Conservation (phyloP, 2,329 filamentous ascomycete genomes). For the Fusarium mundagurra region DNA sequence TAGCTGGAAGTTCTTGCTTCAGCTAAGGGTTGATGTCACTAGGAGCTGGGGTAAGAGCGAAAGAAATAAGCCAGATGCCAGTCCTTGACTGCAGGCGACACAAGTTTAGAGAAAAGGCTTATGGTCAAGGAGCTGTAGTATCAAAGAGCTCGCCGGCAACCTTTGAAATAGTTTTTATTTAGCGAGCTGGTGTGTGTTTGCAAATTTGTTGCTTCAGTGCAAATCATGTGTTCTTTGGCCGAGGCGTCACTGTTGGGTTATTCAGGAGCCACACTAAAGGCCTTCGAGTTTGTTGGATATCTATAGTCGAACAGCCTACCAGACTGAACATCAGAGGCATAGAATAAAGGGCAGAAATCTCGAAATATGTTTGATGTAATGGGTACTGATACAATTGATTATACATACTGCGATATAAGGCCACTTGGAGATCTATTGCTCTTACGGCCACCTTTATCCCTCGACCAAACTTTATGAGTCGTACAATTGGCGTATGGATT, state of each 20-base stretch:
- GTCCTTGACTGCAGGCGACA: background rate
- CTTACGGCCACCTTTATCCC: background rate
- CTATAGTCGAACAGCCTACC: background rate
- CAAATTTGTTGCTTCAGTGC: background rate
- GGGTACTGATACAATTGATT: slow-evolving; percentile 39
- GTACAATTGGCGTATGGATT: background rate
- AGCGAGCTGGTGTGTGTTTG: background rate
- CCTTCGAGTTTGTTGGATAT: background rate
- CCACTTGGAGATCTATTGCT: background rate
- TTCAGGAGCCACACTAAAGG: background rate
- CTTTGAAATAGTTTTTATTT: background rate
- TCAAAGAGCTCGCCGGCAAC: background rate
- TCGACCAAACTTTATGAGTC: background rate
- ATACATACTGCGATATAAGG: slow-evolving; percentile 34
- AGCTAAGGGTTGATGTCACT: background rate
- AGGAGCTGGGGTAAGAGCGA: background rate
- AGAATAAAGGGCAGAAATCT: background rate
- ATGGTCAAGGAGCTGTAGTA: background rate
- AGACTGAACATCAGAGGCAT: background rate
- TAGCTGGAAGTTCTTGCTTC: background rate
- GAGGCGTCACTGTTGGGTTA: background rate
- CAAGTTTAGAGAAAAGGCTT: background rate
- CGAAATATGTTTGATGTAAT: slow-evolving; percentile 11
- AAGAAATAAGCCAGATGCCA: background rate
- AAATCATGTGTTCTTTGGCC: background rate